Percentiles rank a stretch among this genome's conserved stretches.
These are phyloP conservation scores for Arthrobotrys iridis DNA, from an alignment of 2,329 filamentous ascomycete species.

Conservation along the genomic window DNA sequence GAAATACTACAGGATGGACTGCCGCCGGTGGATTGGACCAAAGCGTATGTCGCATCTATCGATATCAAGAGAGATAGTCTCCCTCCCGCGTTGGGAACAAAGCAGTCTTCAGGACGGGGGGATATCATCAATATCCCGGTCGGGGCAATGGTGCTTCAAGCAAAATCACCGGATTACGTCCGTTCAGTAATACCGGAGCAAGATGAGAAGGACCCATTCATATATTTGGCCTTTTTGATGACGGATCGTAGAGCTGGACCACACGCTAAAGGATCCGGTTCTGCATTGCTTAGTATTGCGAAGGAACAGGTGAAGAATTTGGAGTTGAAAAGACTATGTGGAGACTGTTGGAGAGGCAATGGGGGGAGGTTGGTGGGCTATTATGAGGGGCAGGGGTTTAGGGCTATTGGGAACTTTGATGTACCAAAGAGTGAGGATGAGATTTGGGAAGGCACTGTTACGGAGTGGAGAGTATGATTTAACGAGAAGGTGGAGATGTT, in stretches of 20 bases:
- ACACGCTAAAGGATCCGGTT: constrained; percentile 25
- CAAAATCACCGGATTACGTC: constrained; percentile 15
- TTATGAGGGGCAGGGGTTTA: constrained; percentile 34
- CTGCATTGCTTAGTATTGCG: constrained; percentile 10
- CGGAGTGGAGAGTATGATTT: constrained; percentile 7
- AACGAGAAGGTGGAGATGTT: not conserved
- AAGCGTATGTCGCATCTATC: constrained; percentile 20
- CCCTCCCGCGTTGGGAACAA: constrained; percentile 1
- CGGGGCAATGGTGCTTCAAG: constrained; percentile 16
- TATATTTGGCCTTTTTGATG: constrained; percentile 16
- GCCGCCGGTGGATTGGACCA: constrained; percentile 12
- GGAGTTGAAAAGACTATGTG: constrained; percentile 22
- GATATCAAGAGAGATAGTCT: constrained; percentile 7
- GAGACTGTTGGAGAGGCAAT: constrained; percentile 39
- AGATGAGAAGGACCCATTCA: constrained; percentile 31
- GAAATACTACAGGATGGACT: not conserved
- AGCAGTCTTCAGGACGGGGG: not conserved
- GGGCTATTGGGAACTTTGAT: constrained; percentile 20
- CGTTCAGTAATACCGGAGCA: constrained; percentile 29
- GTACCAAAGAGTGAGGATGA: constrained; percentile 11
- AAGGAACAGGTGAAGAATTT: constrained; percentile 22
- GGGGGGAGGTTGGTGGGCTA: constrained; percentile 22
- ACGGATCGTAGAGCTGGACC: constrained; percentile 18
- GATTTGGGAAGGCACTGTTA: constrained; percentile 11
- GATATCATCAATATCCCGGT: constrained; percentile 16